A percentile compares a stretch with the other conserved stretches of the same genome.
Conservation (phyloP, 257 asterid species). For the Coffea eugenioides region DNA sequence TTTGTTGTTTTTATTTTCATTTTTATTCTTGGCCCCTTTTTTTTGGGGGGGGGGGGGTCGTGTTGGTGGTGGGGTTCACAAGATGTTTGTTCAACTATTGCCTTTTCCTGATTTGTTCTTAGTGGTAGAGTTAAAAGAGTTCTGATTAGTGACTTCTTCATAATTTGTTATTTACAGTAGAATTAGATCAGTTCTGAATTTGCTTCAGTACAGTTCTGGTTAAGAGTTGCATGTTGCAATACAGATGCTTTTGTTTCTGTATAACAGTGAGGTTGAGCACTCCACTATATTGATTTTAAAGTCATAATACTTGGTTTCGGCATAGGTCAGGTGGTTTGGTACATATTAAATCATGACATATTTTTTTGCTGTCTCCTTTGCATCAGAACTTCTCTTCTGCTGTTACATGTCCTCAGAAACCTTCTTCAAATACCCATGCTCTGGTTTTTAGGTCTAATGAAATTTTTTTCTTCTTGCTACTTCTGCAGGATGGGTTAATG, state of each 20-base stretch:
- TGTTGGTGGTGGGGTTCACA: not conserved
- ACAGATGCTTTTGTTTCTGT: not conserved
- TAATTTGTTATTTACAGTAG: not conserved
- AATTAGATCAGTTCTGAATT: not conserved
- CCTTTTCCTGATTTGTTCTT: not conserved
- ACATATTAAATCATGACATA: not conserved
- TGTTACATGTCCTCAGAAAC: slow-evolving; percentile 5
- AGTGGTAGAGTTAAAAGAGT: not conserved
- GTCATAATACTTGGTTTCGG: not conserved
- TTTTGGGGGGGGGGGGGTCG: not conserved
- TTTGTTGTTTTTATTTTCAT: not conserved
- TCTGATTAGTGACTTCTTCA: not conserved
- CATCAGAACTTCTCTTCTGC: not conserved
- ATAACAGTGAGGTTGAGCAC: not conserved
- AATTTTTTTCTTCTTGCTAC: slow-evolving; percentile 2
- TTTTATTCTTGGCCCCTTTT: not conserved
- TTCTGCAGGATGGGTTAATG: slow-evolving; percentile 73
- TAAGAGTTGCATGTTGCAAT: not conserved
- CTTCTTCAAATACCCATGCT: not conserved
- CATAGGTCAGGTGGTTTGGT: not conserved
- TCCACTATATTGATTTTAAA: not conserved
- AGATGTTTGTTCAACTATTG: not conserved
- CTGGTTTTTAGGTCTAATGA: not conserved
- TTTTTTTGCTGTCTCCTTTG: not conserved
- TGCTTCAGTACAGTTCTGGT: not conserved